Percentiles rank a stretch among this genome's conserved stretches.
Evolutionary conservation across 1,284 basidiomycete genomes (phyloP).

Genomic region (Papiliotrema laurentii): DNA sequence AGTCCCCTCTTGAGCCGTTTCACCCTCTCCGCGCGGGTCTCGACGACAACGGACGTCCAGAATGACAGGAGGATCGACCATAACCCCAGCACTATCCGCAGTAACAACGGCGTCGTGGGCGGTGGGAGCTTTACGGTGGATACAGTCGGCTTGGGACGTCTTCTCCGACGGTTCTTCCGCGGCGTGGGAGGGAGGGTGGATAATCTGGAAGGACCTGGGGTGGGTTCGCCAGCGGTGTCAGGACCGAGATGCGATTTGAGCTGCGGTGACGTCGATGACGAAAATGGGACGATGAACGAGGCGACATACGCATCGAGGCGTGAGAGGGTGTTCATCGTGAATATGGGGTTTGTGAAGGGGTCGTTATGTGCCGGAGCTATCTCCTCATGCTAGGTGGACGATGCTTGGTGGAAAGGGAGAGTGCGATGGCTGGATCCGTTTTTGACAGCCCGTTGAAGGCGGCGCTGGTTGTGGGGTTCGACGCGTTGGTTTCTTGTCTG

Average conservation of each 20-base stretch:
- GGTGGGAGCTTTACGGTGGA: constrained; percentile 38
- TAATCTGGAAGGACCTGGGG: constrained; percentile 1
- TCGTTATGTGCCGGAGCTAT: too few species aligned
- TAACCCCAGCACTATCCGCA: constrained; percentile 36
- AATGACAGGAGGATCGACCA: constrained; percentile 42
- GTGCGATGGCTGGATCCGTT: too few species aligned
- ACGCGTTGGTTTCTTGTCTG: too few species aligned
- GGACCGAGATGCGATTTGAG: neutral
- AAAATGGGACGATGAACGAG: constrained; percentile 7
- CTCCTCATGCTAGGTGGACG: too few species aligned
- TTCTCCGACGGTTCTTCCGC: constrained; percentile 1
- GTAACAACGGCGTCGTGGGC: constrained; percentile 36
- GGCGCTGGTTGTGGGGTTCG: too few species aligned
- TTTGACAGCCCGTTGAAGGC: too few species aligned
- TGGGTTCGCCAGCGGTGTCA: neutral
- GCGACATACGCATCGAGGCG: constrained; percentile 32
- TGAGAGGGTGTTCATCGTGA: constrained; percentile 39
- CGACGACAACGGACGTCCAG: constrained; percentile 42
- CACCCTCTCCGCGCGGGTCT: constrained; percentile 36
- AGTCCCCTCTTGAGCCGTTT: constrained; percentile 6
- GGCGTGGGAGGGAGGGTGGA: constrained; percentile 6
- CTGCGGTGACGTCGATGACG: neutral
- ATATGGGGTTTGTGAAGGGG: too few species aligned
- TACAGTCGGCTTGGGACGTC: constrained; percentile 20
- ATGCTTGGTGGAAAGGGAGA: too few species aligned